These are phyloP conservation scores for Krasilnikovozyma curviuscula DNA, from an alignment of 768 basidiomycete genomes.

Conservation along the genomic window DNA sequence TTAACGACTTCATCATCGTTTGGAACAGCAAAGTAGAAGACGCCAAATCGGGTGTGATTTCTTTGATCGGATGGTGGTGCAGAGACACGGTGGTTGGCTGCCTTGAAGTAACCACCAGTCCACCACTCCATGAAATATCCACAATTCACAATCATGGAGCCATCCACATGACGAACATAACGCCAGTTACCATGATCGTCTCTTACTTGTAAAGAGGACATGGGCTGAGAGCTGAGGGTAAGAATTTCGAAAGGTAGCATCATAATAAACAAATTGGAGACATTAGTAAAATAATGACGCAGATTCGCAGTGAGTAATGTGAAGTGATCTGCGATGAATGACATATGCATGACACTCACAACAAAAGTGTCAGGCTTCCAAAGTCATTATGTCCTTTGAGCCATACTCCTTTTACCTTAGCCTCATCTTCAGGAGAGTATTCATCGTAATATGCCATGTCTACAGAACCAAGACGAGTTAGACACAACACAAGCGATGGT, in stretches of 20 bases:
- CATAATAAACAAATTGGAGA: too few relatives aligned
- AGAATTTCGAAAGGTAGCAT: too few relatives aligned
- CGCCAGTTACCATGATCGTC: conserved; percentile 8
- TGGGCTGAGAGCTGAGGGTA: conserved; percentile 9
- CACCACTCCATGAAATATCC: conserved; percentile 12
- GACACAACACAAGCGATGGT: too few relatives aligned
- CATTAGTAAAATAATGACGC: too few relatives aligned
- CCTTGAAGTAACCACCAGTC: conserved; percentile 11
- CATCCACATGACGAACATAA: conserved; percentile 3
- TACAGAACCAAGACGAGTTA: neutral
- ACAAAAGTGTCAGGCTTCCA: neutral
- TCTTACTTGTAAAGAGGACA: conserved; percentile 7
- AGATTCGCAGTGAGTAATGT: too few relatives aligned
- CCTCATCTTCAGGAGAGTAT: conserved; percentile 8
- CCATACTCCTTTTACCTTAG: conserved; percentile 7
- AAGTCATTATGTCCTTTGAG: conserved; percentile 11
- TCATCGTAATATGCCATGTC: conserved; percentile 13
- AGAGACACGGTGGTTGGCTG: conserved; percentile 8
- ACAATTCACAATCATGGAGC: conserved; percentile 10
- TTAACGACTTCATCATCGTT: conserved; percentile 7
- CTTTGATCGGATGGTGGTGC: conserved; percentile 8
- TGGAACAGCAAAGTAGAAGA: conserved; percentile 8
- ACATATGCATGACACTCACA: conserved; percentile 8
- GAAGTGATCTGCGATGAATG: neutral
- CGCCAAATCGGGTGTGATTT: conserved; percentile 8